Evolutionary conservation across 2,329 filamentous ascomycete species (phyloP).

Genomic region (Fusarium brachygibbosum): DNA sequence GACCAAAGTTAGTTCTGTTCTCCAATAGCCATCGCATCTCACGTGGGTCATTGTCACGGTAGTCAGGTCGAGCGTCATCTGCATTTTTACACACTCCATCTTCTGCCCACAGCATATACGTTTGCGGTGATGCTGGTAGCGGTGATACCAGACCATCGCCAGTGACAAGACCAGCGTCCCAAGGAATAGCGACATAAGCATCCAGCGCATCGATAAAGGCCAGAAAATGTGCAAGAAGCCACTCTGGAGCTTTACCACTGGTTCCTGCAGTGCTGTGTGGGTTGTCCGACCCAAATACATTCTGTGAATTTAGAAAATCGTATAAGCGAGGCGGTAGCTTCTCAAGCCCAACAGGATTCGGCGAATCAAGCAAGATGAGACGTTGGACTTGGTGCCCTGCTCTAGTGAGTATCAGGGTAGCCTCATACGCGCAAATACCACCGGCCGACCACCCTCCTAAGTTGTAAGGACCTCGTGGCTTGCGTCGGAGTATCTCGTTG

Average conservation of each 20-base stretch:
- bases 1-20: slow-evolving; percentile 76
- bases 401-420: slow-evolving; percentile 70
- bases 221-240: slow-evolving; percentile 80
- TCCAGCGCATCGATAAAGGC: slow-evolving; percentile 76
- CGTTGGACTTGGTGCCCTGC: slow-evolving; percentile 69
- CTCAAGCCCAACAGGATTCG: slow-evolving; percentile 76
- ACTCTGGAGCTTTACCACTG: slow-evolving; percentile 74
- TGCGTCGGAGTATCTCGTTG: slow-evolving; percentile 77
- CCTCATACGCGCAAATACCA: slow-evolving; percentile 78
- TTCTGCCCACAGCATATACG: slow-evolving; percentile 77
- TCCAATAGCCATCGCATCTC: slow-evolving; percentile 79
- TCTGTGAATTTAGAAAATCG: slow-evolving; percentile 79
- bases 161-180: slow-evolving; percentile 59
- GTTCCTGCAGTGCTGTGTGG: slow-evolving; percentile 59
- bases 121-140: slow-evolving; percentile 61
- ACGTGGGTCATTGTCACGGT: slow-evolving; percentile 62
- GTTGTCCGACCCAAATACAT: slow-evolving; percentile 63
- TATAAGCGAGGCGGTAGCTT: slow-evolving; percentile 73
- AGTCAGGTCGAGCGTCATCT: slow-evolving; percentile 70
- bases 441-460: slow-evolving; percentile 83
- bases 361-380: slow-evolving; percentile 75
- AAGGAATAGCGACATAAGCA: slow-evolving; percentile 71
- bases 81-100: slow-evolving; percentile 79
- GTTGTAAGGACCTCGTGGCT: slow-evolving; percentile 76
- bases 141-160: not conserved